phyloP scores from a whole-genome alignment of 2,329 filamentous ascomycete genomes.

The Trichoderma sp. region DNA sequence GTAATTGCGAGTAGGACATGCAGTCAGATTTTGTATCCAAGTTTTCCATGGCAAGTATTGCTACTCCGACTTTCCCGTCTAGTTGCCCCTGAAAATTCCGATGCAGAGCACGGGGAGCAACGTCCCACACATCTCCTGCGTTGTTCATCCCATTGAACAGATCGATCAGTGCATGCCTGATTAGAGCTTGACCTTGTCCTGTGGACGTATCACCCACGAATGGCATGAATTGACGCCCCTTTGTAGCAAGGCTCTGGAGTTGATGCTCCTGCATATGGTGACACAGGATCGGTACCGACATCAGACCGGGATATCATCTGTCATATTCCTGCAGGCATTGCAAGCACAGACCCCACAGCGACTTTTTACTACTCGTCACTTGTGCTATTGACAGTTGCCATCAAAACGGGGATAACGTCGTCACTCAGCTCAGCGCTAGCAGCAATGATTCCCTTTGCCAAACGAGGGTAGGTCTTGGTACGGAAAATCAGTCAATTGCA shows the following conservation, averaged over 20 bases:
- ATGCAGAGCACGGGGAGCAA: neutral
- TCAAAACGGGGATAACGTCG: constrained; percentile 10
- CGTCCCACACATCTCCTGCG: neutral
- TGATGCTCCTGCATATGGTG: neutral
- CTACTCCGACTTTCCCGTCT: neutral
- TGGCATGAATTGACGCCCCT: neutral
- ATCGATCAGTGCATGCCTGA: neutral
- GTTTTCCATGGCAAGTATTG: neutral
- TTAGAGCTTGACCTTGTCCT: neutral
- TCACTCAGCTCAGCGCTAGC: constrained; percentile 8
- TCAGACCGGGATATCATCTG: neutral
- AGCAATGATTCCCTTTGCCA: neutral
- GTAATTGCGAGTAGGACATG: neutral
- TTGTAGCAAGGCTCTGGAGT: neutral
- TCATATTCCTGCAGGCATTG: neutral
- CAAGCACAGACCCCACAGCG: neutral
- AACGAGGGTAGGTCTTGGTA: neutral
- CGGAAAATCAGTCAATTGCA: neutral
- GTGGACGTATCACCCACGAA: neutral
- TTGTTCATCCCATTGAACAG: neutral
- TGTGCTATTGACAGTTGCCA: neutral
- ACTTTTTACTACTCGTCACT: constrained; percentile 8
- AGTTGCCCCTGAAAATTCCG: neutral
- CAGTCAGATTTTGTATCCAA: neutral
- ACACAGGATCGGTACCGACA: neutral